Evolutionary conservation across 305 asterid species (phyloP).

Genomic region (Solanum hybrid): DNA sequence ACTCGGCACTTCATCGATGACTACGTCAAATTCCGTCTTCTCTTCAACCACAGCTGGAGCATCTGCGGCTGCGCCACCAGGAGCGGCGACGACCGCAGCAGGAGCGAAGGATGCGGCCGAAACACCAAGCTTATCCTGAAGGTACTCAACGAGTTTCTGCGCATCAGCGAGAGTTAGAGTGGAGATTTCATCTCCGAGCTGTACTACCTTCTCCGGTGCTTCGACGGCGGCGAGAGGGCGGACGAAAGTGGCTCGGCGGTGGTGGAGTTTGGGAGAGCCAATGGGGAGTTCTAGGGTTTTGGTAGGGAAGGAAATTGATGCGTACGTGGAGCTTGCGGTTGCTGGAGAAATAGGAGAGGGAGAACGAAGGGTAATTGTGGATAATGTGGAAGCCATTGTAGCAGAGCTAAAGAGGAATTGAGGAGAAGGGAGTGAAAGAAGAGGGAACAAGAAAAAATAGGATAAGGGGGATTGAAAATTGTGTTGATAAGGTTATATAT

Average conservation of each 20-base stretch:
- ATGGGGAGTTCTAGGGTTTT: constrained; percentile 31
- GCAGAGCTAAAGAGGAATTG: background rate
- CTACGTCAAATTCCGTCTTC: constrained; percentile 83
- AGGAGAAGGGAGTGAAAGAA: constrained; percentile 3
- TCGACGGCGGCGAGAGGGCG: constrained; percentile 68
- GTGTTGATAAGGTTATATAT: constrained; percentile 49
- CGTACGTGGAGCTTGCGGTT: constrained; percentile 2
- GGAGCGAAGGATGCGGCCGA: constrained; percentile 85
- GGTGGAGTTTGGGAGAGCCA: constrained; percentile 23
- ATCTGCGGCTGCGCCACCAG: constrained; percentile 24
- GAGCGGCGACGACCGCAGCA: constrained; percentile 42
- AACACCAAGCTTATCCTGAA: constrained; percentile 90
- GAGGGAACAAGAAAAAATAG: constrained; percentile 2
- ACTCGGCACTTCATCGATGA: constrained; percentile 79
- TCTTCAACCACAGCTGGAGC: constrained; percentile 63
- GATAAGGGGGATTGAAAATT: constrained; percentile 23
- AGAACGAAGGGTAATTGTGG: constrained; percentile 6
- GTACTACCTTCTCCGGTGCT: constrained; percentile 77
- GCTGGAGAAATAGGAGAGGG: background rate
- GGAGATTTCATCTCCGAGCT: constrained; percentile 81
- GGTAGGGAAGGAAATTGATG: constrained; percentile 27
- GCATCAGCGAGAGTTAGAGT: constrained; percentile 70
- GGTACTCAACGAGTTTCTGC: constrained; percentile 88
- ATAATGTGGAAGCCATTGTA: constrained; percentile 12
- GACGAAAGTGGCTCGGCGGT: constrained; percentile 38